Conservation (phyloP, 2,329 filamentous ascomycete genomes). For the Xylaria sp. region DNA sequence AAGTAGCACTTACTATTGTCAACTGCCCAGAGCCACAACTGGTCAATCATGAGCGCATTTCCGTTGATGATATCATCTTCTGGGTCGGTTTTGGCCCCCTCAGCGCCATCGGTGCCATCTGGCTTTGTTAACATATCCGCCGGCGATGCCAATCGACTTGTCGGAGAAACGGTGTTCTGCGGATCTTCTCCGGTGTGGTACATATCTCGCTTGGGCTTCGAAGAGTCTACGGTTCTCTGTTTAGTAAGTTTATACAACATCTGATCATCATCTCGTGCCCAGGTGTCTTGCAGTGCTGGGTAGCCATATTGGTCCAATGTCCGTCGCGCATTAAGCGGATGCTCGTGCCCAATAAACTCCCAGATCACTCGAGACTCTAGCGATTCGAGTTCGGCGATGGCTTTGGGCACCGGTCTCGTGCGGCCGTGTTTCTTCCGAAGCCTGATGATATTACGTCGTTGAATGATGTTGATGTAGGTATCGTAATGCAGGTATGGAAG, state of each 20-base stretch:
- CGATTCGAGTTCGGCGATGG: conserved; percentile 59
- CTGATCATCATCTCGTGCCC: conserved; percentile 67
- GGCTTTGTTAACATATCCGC: conserved; percentile 30
- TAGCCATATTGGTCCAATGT: conserved; percentile 70
- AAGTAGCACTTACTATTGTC: conserved; percentile 51
- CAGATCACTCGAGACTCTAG: conserved; percentile 66
- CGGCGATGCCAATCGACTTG: conserved; percentile 29
- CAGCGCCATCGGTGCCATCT: conserved; percentile 9
- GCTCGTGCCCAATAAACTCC: conserved; percentile 66
- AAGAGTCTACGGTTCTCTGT: conserved; percentile 42
- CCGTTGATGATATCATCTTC: conserved; percentile 53
- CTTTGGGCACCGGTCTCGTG: conserved; percentile 59
- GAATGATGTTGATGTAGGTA: conserved; percentile 63
- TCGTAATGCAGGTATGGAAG: conserved; percentile 69
- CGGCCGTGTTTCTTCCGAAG: conserved; percentile 59
- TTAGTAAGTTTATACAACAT: conserved; percentile 71
- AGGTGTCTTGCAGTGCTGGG: conserved; percentile 64
- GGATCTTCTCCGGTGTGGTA: conserved; percentile 26
- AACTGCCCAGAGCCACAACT: conserved; percentile 67
- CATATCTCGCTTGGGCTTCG: conserved; percentile 36
- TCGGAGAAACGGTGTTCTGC: conserved; percentile 28
- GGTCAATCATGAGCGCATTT: conserved; percentile 70
- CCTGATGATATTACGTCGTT: conserved; percentile 60
- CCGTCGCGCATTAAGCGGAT: conserved; percentile 64
- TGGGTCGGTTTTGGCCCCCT: conserved; percentile 44